Percentiles rank a stretch among this genome's conserved stretches.
Evolutionary conservation across 208 protist genomes (phyloP).

Genomic region (Acanthamoeba culbertsoni): DNA sequence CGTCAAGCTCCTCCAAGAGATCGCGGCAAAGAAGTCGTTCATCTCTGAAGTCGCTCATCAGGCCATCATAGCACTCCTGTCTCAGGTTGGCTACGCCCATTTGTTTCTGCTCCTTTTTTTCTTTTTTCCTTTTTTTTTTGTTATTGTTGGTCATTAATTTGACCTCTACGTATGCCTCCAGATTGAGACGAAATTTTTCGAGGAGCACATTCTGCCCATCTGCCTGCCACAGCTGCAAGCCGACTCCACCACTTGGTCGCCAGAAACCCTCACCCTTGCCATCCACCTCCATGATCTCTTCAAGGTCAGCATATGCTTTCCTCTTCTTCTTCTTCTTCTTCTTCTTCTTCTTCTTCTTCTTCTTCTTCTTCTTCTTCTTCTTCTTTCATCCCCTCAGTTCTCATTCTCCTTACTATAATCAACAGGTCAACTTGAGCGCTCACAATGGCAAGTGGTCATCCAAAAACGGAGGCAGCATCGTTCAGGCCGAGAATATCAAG

Average conservation of each 20-base stretch:
- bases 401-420: too few species aligned
- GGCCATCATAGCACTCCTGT: conserved; percentile 5
- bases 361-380: too few species aligned
- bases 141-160: neutral
- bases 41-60: conserved; percentile 5
- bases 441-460: conserved; percentile 45
- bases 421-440: conserved; percentile 4
- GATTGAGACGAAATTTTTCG: conserved; percentile 59
- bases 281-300: conserved; percentile 37
- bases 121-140: neutral
- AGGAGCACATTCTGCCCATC: conserved; percentile 46
- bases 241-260: conserved; percentile 31
- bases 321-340: neutral
- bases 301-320: neutral
- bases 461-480: neutral
- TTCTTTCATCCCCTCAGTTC: too few species aligned
- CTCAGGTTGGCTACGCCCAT: neutral
- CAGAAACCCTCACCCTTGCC: neutral
- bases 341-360: too few species aligned
- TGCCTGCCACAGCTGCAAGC: neutral
- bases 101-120: neutral
- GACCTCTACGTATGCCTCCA: neutral
- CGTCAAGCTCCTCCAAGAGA: neutral
- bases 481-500: conserved; percentile 41
- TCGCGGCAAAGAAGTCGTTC: conserved; percentile 56